Conservation (phyloP, 2,329 filamentous ascomycete species). For the Huntiella savannae region DNA sequence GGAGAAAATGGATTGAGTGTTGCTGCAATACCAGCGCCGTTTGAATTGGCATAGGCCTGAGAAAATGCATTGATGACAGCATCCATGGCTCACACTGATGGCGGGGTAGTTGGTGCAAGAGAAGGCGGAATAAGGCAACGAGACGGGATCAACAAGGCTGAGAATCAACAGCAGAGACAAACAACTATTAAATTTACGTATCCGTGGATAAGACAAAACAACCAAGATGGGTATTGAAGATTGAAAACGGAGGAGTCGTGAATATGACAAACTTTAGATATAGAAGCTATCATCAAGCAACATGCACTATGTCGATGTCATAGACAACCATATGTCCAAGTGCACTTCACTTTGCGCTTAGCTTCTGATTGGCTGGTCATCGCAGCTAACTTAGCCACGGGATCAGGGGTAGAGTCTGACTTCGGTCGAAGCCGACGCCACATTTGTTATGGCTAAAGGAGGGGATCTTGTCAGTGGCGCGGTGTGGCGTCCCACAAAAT, state of each 20-base stretch:
- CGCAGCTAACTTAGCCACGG: no score
- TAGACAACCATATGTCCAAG: no score
- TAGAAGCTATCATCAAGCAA: no score
- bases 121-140: background rate
- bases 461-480: background rate
- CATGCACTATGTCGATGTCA: no score
- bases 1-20: constrained; percentile 56
- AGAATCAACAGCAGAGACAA: no score
- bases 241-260: no score
- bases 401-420: no score
- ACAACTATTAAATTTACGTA: no score
- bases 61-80: constrained; percentile 55
- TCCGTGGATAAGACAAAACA: no score
- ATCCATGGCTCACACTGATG: constrained; percentile 32
- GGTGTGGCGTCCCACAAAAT: constrained; percentile 11
- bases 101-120: background rate
- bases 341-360: constrained; percentile 3
- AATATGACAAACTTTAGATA: no score
- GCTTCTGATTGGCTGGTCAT: constrained; percentile 4
- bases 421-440: constrained; percentile 1
- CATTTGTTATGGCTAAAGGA: background rate
- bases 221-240: no score
- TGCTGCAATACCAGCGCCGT: constrained; percentile 55
- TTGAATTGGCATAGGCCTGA: constrained; percentile 40
- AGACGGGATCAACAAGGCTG: background rate